Evolutionary conservation across 73 alveolate species (phyloP).

Genomic region (Paramecium tetraurelia): DNA sequence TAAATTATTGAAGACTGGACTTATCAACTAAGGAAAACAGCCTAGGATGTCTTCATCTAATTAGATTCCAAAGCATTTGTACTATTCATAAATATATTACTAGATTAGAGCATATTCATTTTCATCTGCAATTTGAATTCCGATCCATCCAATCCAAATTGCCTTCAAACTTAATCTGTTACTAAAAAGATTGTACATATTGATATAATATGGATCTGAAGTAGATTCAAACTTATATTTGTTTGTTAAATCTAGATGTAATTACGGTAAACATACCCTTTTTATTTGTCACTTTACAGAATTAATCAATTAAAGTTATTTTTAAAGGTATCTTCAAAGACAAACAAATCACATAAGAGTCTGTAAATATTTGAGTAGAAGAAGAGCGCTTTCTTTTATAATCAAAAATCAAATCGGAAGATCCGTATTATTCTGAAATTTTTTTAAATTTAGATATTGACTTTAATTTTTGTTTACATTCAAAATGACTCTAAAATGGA

Average conservation of each 20-base stretch:
- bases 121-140: neutral
- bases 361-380: neutral
- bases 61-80: neutral
- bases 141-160: constrained; percentile 44
- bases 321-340: constrained; percentile 15
- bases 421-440: neutral
- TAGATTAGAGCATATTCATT: neutral
- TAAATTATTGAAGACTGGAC: neutral
- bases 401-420: neutral
- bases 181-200: neutral
- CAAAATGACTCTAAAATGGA: neutral
- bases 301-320: neutral
- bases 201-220: constrained; percentile 6
- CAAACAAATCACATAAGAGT: neutral
- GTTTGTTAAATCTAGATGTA: neutral
- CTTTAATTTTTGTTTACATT: neutral
- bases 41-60: neutral
- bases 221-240: neutral
- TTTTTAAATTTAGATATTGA: neutral
- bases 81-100: neutral
- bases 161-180: neutral
- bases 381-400: constrained; percentile 4
- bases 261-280: neutral
- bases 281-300: neutral
- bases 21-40: neutral